Evolutionary conservation across 192 early-diverging fungal genomes (phyloP).

Genomic region (Piromyces finnis): DNA sequence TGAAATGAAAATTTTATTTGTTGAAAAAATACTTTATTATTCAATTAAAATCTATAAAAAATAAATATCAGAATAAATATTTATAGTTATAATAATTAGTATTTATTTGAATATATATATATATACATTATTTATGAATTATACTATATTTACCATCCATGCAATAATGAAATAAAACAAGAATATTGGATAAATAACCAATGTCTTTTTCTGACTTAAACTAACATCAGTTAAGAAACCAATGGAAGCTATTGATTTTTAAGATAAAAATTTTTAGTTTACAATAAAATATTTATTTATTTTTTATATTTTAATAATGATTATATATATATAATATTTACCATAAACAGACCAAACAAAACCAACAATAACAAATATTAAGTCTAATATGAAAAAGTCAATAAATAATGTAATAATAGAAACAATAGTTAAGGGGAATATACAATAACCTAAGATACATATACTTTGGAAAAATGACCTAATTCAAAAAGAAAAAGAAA

Average conservation of each 20-base stretch:
- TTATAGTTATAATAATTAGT: too few species aligned
- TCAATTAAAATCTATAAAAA: too few species aligned
- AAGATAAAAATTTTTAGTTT: too few species aligned
- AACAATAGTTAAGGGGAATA: constrained; percentile 78
- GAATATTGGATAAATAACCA: constrained; percentile 87
- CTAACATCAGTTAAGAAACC: constrained; percentile 80
- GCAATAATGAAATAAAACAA: constrained; percentile 89
- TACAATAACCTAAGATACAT: constrained; percentile 90
- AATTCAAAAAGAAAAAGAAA: neutral
- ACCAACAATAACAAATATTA: constrained; percentile 52
- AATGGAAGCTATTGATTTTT: constrained; percentile 48
- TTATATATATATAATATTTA: constrained; percentile 4
- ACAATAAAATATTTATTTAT: too few species aligned
- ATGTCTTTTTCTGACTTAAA: constrained; percentile 60
- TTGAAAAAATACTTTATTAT: too few species aligned
- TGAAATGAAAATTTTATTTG: too few species aligned
- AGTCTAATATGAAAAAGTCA: constrained; percentile 41
- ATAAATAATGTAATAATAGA: constrained; percentile 54
- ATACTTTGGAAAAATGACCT: constrained; percentile 95
- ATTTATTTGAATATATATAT: too few species aligned
- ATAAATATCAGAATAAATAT: too few species aligned
- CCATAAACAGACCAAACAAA: constrained; percentile 79
- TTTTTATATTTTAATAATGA: too few species aligned
- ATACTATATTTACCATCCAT: constrained; percentile 52
- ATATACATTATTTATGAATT: too few species aligned